Conservation (phyloP, 208 protist genomes). For the Phytomonas sp. region DNA sequence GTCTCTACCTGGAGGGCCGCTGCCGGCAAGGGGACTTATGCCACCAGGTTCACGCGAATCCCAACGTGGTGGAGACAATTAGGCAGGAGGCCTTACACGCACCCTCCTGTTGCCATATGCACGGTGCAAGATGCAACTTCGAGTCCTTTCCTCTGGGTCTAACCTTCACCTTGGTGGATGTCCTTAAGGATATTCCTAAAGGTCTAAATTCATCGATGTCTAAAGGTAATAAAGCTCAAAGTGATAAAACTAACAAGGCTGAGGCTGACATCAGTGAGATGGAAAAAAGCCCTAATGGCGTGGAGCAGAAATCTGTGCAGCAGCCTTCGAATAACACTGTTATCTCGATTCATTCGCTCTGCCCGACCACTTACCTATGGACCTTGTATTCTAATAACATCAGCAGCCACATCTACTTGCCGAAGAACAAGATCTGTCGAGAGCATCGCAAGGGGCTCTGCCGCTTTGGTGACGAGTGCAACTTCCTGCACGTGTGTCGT, state of each 20-base stretch:
- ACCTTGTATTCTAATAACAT: slow-evolving; percentile 36
- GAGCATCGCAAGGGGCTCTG: slow-evolving; percentile 74
- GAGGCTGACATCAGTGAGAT: slow-evolving; percentile 16
- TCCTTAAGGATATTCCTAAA: background rate
- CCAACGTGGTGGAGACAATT: slow-evolving; percentile 39
- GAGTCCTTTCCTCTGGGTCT: slow-evolving; percentile 62
- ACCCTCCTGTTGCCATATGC: slow-evolving; percentile 70
- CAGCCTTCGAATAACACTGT: slow-evolving; percentile 15
- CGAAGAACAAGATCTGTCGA: slow-evolving; percentile 54
- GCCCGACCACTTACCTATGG: slow-evolving; percentile 69
- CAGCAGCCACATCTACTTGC: slow-evolving; percentile 32
- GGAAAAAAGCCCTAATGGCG: slow-evolving; percentile 9
- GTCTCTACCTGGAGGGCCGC: slow-evolving; percentile 65
- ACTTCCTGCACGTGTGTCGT: slow-evolving; percentile 78
- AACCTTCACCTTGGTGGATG: slow-evolving; percentile 47
- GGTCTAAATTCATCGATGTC: too few species aligned
- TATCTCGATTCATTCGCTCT: slow-evolving; percentile 51
- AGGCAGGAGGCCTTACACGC: slow-evolving; percentile 40
- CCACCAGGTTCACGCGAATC: slow-evolving; percentile 77
- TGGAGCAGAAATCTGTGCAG: slow-evolving; percentile 1
- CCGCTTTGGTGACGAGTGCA: slow-evolving; percentile 81
- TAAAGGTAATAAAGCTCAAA: slow-evolving; percentile 7
- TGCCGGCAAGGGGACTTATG: slow-evolving; percentile 66
- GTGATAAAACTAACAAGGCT: slow-evolving; percentile 11
- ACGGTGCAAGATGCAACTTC: slow-evolving; percentile 66